Evolutionary conservation across 768 basidiomycete species (phyloP).

Genomic region (Asterophora parasitica): DNA sequence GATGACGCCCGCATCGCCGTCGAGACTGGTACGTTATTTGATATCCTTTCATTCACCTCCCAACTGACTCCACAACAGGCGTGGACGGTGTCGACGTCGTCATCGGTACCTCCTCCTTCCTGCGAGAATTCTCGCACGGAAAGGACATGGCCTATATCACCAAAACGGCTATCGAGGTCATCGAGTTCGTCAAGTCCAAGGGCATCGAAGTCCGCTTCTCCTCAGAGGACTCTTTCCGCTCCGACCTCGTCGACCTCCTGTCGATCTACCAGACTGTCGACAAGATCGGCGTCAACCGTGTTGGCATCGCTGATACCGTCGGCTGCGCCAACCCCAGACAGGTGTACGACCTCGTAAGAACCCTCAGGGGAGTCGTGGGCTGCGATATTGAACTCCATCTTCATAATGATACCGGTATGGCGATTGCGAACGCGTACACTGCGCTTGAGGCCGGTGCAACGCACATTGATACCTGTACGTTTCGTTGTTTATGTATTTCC

Average conservation of each 20-base stretch:
- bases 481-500: conserved; percentile 2
- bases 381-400: conserved; percentile 99
- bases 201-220: conserved; percentile 99
- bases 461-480: conserved; percentile 93
- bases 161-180: conserved; percentile 97
- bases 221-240: conserved; percentile 99
- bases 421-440: conserved; percentile 97
- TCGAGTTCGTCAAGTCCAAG: conserved; percentile 99
- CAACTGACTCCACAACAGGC: conserved; percentile 59
- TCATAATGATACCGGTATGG: conserved; percentile 98
- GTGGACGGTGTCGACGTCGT: conserved; percentile 99
- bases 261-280: conserved; percentile 99
- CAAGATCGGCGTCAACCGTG: conserved; percentile 98
- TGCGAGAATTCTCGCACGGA: conserved; percentile 98
- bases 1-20: conserved; percentile 98
- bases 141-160: conserved; percentile 99
- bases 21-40: conserved; percentile 71
- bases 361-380: conserved; percentile 89
- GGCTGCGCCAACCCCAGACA: conserved; percentile 98
- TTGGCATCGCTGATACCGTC: conserved; percentile 98
- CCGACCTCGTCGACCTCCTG: conserved; percentile 96
- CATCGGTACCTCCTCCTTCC: conserved; percentile 98
- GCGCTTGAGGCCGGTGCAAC: conserved; percentile 98
- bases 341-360: conserved; percentile 97
- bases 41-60: no score